Base-by-base conservation (phyloP, 2,329 filamentous ascomycete genomes). In the Rutstroemia sp. region DNA sequence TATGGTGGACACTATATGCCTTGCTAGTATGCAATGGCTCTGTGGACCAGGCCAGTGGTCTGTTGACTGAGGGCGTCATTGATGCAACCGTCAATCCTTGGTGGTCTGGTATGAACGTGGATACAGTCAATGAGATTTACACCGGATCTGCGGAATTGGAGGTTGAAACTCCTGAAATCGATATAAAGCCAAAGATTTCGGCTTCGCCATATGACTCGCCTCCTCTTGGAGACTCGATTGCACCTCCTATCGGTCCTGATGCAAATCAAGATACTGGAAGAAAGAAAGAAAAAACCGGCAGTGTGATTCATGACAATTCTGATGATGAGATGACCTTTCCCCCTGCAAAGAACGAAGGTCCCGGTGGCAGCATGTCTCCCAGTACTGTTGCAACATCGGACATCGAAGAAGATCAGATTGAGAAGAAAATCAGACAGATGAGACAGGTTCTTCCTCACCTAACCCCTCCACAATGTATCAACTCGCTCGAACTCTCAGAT, bases 1-100 rank as follows among this genome's bases (percentile, higher is more conserved):
- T 42, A 5, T 54, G 51, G 51, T 54, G 51, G 51, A 44, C 51
- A 3, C 4, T 19, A 19, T 54, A 54, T 14, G 23, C 44, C n/a
- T 21, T 54, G 23, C 30, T 39, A 12, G 34, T 54, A 9, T 54
- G 51, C n/a, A 36, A 49, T 39, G 30, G 19, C 27, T 34, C 19
- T 40, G 4, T 12, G 4, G n/a, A 54, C 21, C 9, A 6, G 25
- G 44, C 51, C 39, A 40, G 17, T 48, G 1, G 30, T 21, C 14
- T 54, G 2, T 48, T 54, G 19, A 25, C 48, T 25, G 51, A 54
- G 23, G 21, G 19, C 14, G 16, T 48, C 30, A 3, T 53, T 14
- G 42, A 53, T 48, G 27, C 42, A 17, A 36, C 30, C 16, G 25
- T 14, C 10, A n/a, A 48, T 14, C 51, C 51, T 14, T 10, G 5